phyloP scores from a whole-genome alignment of 139 green algal genomes.

The Trebouxia sp. region DNA sequence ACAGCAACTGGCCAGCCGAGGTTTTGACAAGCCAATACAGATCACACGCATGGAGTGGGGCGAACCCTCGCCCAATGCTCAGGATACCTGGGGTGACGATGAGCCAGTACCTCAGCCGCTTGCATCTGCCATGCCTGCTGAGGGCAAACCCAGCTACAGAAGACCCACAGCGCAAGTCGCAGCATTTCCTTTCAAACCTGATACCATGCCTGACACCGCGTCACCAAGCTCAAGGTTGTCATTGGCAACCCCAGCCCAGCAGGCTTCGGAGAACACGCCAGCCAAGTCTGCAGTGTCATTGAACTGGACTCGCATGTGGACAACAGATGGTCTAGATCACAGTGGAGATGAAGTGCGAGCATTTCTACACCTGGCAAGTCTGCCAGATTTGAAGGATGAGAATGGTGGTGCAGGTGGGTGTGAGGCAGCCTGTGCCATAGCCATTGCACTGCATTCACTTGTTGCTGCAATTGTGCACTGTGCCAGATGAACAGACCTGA shows the following conservation, averaged over 20 bases:
- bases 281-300: neutral
- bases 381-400: constrained; percentile 55
- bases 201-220: too few species aligned
- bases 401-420: constrained; percentile 59
- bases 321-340: constrained; percentile 10
- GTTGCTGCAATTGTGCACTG: neutral
- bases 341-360: constrained; percentile 1
- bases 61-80: neutral
- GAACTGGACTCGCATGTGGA: constrained; percentile 13
- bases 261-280: too few species aligned
- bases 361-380: neutral
- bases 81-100: neutral
- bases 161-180: neutral
- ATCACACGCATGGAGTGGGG: constrained; percentile 4
- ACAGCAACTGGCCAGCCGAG: neutral
- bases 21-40: neutral
- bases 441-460: too few species aligned
- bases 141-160: neutral
- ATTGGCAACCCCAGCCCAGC: too few species aligned
- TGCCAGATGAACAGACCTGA: neutral
- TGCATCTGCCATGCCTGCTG: constrained; percentile 14
- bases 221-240: too few species aligned
- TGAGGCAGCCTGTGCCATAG: too few species aligned
- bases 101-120: neutral
- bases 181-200: constrained; percentile 3